Percentiles rank a stretch among this genome's conserved stretches.
Evolutionary conservation across 1,139 yeast genomes (phyloP).

Genomic region (Insectozyma bohioensis): DNA sequence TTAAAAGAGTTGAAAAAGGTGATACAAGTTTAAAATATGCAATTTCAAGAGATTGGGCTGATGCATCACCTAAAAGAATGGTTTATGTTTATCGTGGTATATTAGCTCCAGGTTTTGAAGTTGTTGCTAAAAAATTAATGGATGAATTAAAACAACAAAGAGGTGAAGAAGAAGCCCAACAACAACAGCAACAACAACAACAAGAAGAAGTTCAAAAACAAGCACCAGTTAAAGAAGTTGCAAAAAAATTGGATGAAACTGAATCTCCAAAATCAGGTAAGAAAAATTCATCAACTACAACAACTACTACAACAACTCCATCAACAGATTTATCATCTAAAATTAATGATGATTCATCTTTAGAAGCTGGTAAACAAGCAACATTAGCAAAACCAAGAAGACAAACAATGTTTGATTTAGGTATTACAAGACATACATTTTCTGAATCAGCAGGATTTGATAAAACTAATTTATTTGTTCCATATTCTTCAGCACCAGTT

Average conservation of each 20-base stretch:
- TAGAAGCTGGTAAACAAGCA: constrained; percentile 28
- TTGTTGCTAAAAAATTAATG: constrained; percentile 62
- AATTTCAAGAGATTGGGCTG: constrained; percentile 84
- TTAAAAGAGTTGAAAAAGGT: constrained; percentile 79
- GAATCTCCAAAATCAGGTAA: constrained; percentile 12
- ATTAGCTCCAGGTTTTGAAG: constrained; percentile 67
- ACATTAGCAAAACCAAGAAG: constrained; percentile 39
- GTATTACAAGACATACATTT: constrained; percentile 46
- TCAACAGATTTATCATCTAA: constrained; percentile 5
- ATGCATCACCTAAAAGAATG: constrained; percentile 85
- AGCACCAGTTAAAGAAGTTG: background rate
- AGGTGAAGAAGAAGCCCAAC: constrained; percentile 10
- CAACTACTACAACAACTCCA: background rate
- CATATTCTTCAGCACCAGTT: constrained; percentile 74
- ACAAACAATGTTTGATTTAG: constrained; percentile 51
- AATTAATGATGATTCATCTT: constrained; percentile 15
- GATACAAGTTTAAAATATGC: constrained; percentile 71
- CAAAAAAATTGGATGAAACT: constrained; percentile 7
- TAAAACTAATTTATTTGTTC: constrained; percentile 58
- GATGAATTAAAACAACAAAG: constrained; percentile 30
- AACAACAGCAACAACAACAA: constrained; percentile 6
- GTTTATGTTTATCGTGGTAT: constrained; percentile 81
- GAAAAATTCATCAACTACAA: background rate
- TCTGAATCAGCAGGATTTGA: constrained; percentile 48
- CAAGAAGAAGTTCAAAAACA: constrained; percentile 4